Base-by-base conservation (phyloP, 2,329 filamentous ascomycete genomes). In the Ophiostoma montium region DNA sequence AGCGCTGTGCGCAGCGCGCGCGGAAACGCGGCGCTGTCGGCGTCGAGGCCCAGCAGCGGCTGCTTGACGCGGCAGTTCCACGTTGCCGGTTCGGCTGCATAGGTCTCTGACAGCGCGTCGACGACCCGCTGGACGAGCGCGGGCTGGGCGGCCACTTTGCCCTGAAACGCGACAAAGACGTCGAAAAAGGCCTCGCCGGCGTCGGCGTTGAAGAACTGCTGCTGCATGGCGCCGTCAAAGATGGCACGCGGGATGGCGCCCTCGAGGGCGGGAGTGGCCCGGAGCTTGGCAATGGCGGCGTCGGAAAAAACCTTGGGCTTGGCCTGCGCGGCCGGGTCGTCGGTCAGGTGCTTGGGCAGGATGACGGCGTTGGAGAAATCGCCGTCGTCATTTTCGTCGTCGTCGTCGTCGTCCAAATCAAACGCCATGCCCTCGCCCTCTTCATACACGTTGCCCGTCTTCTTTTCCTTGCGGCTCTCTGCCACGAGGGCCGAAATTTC, bases 231-330 rank as follows among this genome's bases (percentile, higher is more conserved):
- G 19, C 86, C 79, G 59, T 95, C 87, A 60, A 95, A 95, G 44
- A 98, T 86, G 35, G 90, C 88, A 50, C 88, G 76, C 2, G 92
- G 89, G 56, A 98, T 95, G 15, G 87, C 92, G n/a, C 92, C 92
- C 52, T 84, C 86, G 54, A 95, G 72, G 10, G 87, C 87, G 4
- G 90, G 88, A 44, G 88, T 90, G 50, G 78, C 79, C 59, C 83
- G 71, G 54, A 94, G 68, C 48, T 52, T 50, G 18, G 9, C 10
- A 36, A 50, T 41, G 11, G 36, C 35, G 49, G 70, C 63, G 50
- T 71, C 65, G 55, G 70, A 64, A 45, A 74, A 68, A 36, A 61
- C 72, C 61, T 60, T 73, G 19, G 58, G 54, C 55, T 64, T 48
- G 48, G 57, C 56, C 33, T 48, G 55, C n/a, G 52, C 52, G n/a